Evolutionary conservation across 352 stramenopile species (phyloP), one percentile per base, ranked within the genome.

Genomic region (Phytophthora gonapodyides): DNA sequence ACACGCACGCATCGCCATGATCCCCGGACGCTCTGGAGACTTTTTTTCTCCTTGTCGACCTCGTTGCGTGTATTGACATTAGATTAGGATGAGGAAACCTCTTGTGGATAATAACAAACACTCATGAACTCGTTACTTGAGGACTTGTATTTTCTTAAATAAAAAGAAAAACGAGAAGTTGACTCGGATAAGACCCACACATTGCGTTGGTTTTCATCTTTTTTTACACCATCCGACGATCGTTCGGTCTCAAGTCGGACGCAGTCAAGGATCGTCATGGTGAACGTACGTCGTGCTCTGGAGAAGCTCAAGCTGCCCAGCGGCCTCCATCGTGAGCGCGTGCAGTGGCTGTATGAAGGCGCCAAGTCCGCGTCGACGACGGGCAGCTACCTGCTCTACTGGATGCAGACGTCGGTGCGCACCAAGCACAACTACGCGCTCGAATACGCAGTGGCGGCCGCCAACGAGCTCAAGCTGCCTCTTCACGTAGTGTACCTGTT

Each of bases 391-490:
- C 55, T 95, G 41, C 69, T 95, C 57, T 95, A 95, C 70, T 95
- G 87, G 87, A 95, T 95, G 87, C 87, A 95, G 59, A 93, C 84
- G 41, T 87, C 83, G 2, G 80, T 94, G 64, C 87, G 87, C 38
- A 70, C 82, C 24, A 84, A 88, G 45, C 85, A 91, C 71, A 95
- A 95, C 57, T 93, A 92, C 64, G 67, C 84, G 43, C 73, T 95
- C 19, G 82, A 95, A 59, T 91, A 82, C 37, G 84, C 87, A 1
- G 75, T 95, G 33, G 76, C 81, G 1, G 80, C 77, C 1, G 84
- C 87, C 12, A 87, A 87, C 15, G 72, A 75, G 31, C 65, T 95
- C 7, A 46, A 80, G 16, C 55, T 93, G 35, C 87, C 87, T 41
- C 64, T 95, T 38, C 80, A 89, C 53, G 82, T 95, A 33, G 74